Base-by-base conservation (phyloP, 1,139 yeast species). In the Magnusiomyces ingens region DNA sequence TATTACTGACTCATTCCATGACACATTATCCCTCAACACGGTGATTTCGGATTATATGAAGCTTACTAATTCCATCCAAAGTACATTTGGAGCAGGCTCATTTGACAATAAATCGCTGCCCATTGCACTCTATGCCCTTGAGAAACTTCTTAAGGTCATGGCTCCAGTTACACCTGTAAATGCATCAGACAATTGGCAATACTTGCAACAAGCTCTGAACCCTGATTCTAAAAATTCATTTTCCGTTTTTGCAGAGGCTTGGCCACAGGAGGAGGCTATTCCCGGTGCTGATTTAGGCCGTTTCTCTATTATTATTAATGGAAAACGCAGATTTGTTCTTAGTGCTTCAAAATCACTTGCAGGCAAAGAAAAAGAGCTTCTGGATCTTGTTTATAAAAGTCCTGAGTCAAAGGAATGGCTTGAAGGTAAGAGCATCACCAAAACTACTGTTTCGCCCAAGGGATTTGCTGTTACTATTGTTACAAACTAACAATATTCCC, bases 11-110 rank as follows among this genome's bases (percentile, higher is more conserved):
- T 80, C 96, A 0, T 78, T 88, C 53, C 81, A 76, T 37, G 74
- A 71, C 0, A 77, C 80, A 1, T 70, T 85, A 45, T 76, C 93
- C 0, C 73, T 91, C 65, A 93, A 93, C 67, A 91, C 97, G 0
- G 81, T 89, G 4, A 79, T 93, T 35, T 87, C 97, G 0, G 95
- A 89, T 64, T 85, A 82, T 64, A 93, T 90, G 96, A 93, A 90
- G 62, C 69, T 85, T 52, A 85, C 96, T 1, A 84, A 84, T 60
- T 61, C 75, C 1, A 64, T 90, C 10, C 64, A 69, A 1, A 63
- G 67, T 13, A 76, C 79, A 0, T 42, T 72, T 5, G 76, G 77
- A 21, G 55, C 64, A 15, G 38, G 45, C 10, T 8, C 32, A 26
- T 35, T 35, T 15, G 52, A 71, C 12, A 65, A 67, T 8, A 63